A percentile compares a stretch with the other conserved stretches of the same genome.
These are phyloP conservation scores for Myxozyma mucilagina DNA, from an alignment of 805 yeast species.

Conservation along the genomic window DNA sequence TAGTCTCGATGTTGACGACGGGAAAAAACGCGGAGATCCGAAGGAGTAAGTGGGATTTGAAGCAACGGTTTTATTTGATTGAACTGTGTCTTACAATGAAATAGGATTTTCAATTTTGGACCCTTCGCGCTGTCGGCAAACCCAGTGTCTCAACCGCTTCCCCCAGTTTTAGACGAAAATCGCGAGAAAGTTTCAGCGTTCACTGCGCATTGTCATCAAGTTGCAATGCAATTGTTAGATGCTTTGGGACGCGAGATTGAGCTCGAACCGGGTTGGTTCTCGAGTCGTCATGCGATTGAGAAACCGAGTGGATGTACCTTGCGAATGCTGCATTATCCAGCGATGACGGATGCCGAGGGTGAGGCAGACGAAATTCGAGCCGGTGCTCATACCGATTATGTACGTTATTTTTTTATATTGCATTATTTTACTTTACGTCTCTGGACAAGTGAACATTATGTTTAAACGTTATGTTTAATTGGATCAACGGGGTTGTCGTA, in stretches of 20 bases:
- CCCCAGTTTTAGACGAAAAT: constrained; percentile 53
- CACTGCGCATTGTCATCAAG: constrained; percentile 49
- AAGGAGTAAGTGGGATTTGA: constrained; percentile 38
- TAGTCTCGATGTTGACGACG: constrained; percentile 41
- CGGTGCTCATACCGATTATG: constrained; percentile 83
- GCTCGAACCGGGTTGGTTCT: constrained; percentile 60
- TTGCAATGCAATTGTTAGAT: constrained; percentile 53
- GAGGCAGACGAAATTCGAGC: constrained; percentile 52
- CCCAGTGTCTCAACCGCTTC: constrained; percentile 47
- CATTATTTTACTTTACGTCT: no score
- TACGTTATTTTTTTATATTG: background rate
- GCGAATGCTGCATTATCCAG: constrained; percentile 70
- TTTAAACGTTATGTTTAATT: no score
- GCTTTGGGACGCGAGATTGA: constrained; percentile 61
- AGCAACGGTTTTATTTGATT: background rate
- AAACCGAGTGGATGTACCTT: constrained; percentile 63
- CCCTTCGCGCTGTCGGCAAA: constrained; percentile 46
- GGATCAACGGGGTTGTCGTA: background rate
- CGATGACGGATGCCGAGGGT: constrained; percentile 41
- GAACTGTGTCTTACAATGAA: background rate
- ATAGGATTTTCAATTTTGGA: constrained; percentile 63
- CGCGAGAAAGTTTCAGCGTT: constrained; percentile 43
- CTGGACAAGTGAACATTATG: no score
- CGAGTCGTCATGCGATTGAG: constrained; percentile 55
- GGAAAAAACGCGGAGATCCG: constrained; percentile 46